A percentile compares a stretch with the other conserved stretches of the same genome.
These are phyloP conservation scores for Xylariales sp. DNA, from an alignment of 2,329 filamentous ascomycete genomes.

Conservation along the genomic window DNA sequence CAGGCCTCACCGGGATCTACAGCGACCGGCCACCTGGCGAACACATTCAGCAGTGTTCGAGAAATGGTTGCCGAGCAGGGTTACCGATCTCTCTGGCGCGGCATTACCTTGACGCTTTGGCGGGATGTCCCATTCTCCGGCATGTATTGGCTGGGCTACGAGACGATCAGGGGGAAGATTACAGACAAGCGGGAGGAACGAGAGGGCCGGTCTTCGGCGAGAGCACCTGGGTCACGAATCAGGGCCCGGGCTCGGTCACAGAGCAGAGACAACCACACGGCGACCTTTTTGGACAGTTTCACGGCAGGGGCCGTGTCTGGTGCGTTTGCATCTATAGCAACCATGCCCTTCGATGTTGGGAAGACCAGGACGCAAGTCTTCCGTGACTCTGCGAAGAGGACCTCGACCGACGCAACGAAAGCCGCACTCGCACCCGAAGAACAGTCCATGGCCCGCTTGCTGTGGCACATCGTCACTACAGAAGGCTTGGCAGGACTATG, in stretches of 20 bases:
- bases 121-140: conserved; percentile 95
- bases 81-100: conserved; percentile 82
- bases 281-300: conserved; percentile 86
- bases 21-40: conserved; percentile 66
- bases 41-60: conserved; percentile 71
- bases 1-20: conserved; percentile 66
- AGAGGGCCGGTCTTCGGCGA: conserved; percentile 35
- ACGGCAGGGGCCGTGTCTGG: conserved; percentile 80
- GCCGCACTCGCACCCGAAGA: conserved; percentile 60
- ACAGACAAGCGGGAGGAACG: conserved; percentile 61
- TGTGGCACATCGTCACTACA: conserved; percentile 86
- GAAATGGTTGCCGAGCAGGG: conserved; percentile 77
- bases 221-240: conserved; percentile 28
- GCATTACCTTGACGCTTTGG: conserved; percentile 88
- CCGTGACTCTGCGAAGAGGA: conserved; percentile 43
- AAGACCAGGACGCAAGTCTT: conserved; percentile 92
- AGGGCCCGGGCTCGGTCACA: conserved; percentile 51
- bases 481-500: conserved; percentile 81
- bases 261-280: conserved; percentile 64
- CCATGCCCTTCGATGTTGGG: conserved; percentile 94
- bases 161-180: conserved; percentile 69
- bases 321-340: conserved; percentile 79
- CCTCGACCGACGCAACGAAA: conserved; percentile 18
- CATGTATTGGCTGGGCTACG: conserved; percentile 98
- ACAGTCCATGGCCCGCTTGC: conserved; percentile 71